Conservation (phyloP, 2,329 filamentous ascomycete genomes). For the Exophiala lecanii-corni region DNA sequence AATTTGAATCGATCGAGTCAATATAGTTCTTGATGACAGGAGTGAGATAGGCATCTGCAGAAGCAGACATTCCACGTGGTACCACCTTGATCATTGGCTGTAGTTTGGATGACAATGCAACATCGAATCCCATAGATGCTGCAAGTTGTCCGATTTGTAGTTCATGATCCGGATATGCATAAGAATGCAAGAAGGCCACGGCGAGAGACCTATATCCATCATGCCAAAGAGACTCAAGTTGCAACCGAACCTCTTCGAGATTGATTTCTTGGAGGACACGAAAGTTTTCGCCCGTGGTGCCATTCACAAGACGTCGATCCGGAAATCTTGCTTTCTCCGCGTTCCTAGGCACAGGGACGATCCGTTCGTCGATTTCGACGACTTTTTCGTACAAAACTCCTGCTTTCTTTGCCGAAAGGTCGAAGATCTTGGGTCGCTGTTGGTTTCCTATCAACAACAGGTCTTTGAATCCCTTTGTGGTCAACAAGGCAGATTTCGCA, state of each 20-base stretch:
- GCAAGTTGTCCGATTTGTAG: slow-evolving; percentile 72
- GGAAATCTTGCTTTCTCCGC: slow-evolving; percentile 3
- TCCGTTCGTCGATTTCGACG: slow-evolving; percentile 80
- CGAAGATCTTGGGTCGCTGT: slow-evolving; percentile 82
- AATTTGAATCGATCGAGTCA: slow-evolving; percentile 53
- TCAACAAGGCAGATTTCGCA: slow-evolving; percentile 78
- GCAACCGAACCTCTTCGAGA: slow-evolving; percentile 49
- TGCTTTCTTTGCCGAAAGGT: slow-evolving; percentile 80
- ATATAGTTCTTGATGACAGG: slow-evolving; percentile 76
- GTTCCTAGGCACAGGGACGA: slow-evolving; percentile 35
- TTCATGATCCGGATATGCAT: slow-evolving; percentile 84
- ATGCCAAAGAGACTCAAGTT: slow-evolving; percentile 54
- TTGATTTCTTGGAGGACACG: slow-evolving; percentile 55
- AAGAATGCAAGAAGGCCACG: slow-evolving; percentile 52
- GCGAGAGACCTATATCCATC: slow-evolving; percentile 7
- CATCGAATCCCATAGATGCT: slow-evolving; percentile 71
- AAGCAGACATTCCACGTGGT: slow-evolving; percentile 70
- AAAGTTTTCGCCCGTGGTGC: slow-evolving; percentile 44
- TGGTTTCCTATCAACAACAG: slow-evolving; percentile 88
- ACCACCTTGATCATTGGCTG: slow-evolving; percentile 85
- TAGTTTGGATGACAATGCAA: slow-evolving; percentile 72
- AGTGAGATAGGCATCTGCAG: slow-evolving; percentile 74
- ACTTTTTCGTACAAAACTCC: slow-evolving; percentile 80
- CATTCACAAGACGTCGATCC: slow-evolving; percentile 28
- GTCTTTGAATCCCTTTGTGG: slow-evolving; percentile 82